Evolutionary conservation across 2,329 filamentous ascomycete species (phyloP).

Genomic region (Fusarium nodosum): DNA sequence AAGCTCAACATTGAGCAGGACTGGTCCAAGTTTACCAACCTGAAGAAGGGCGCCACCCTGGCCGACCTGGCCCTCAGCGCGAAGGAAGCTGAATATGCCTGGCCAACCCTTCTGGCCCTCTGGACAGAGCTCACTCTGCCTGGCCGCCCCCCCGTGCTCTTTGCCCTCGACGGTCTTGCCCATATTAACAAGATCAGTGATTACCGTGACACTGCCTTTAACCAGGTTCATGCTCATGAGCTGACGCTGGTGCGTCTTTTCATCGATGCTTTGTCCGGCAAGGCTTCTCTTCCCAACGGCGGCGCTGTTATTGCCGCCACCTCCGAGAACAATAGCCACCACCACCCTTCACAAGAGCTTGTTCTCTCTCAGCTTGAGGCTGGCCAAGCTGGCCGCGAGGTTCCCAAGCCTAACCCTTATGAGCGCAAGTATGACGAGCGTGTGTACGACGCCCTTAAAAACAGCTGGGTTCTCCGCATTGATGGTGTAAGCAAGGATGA

Average conservation of each 20-base stretch:
- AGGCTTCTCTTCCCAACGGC: constrained; percentile 73
- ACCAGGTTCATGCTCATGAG: constrained; percentile 88
- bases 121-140: constrained; percentile 80
- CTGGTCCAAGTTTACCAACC: constrained; percentile 60
- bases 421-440: constrained; percentile 69
- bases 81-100: constrained; percentile 81
- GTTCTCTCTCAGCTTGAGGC: constrained; percentile 71
- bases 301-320: constrained; percentile 83
- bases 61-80: constrained; percentile 77
- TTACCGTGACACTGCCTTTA: constrained; percentile 79
- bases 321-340: constrained; percentile 77
- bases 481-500: constrained; percentile 80
- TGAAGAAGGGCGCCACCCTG: constrained; percentile 72
- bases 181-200: constrained; percentile 84
- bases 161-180: constrained; percentile 82
- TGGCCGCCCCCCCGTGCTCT: constrained; percentile 71
- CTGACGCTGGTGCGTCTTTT: constrained; percentile 82
- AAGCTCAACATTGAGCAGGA: constrained; percentile 60
- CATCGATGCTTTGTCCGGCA: constrained; percentile 76
- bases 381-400: constrained; percentile 53
- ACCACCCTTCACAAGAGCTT: constrained; percentile 75
- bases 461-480: constrained; percentile 68
- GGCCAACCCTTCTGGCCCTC: constrained; percentile 83
- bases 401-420: constrained; percentile 66
- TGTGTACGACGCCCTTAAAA: constrained; percentile 66